Conservation (phyloP, 441 rosid species). For the Macaranga tanarius region DNA sequence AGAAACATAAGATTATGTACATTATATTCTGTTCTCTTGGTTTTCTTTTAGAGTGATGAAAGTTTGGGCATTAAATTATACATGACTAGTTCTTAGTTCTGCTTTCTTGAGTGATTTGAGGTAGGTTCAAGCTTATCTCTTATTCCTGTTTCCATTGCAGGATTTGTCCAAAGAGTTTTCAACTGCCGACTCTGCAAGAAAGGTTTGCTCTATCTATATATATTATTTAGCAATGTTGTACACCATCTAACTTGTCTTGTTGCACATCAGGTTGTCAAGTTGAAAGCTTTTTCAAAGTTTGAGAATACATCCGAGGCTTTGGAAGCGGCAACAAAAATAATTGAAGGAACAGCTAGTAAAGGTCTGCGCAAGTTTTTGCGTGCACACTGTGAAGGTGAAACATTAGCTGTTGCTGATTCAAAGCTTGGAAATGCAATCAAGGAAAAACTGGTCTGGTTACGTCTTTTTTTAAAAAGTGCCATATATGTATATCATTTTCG, state of each 20-base stretch:
- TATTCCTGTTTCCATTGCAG: conserved; percentile 33
- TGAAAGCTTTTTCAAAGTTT: conserved; percentile 80
- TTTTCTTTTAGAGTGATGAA: not conserved
- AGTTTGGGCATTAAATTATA: not conserved
- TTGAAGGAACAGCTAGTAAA: conserved; percentile 68
- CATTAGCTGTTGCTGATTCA: conserved; percentile 77
- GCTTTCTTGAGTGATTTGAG: not conserved
- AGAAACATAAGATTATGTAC: not conserved
- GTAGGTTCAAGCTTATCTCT: not conserved
- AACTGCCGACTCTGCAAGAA: conserved; percentile 57
- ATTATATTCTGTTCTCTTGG: not conserved
- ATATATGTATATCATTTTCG: too few relatives aligned
- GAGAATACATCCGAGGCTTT: conserved; percentile 85
- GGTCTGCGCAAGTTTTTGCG: conserved; percentile 70
- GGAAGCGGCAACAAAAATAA: conserved; percentile 68
- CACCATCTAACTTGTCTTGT: not conserved
- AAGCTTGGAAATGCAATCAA: conserved; percentile 94
- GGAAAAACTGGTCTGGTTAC: conserved; percentile 67
- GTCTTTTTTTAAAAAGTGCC: not conserved
- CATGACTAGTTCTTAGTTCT: not conserved
- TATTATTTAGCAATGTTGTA: not conserved
- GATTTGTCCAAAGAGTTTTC: conserved; percentile 65
- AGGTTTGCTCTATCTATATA: conserved; percentile 35
- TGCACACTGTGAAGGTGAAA: conserved; percentile 67
- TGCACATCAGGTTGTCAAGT: conserved; percentile 56